phyloP scores from a whole-genome alignment of 805 yeast genomes.

The Nakazawaea populi region DNA sequence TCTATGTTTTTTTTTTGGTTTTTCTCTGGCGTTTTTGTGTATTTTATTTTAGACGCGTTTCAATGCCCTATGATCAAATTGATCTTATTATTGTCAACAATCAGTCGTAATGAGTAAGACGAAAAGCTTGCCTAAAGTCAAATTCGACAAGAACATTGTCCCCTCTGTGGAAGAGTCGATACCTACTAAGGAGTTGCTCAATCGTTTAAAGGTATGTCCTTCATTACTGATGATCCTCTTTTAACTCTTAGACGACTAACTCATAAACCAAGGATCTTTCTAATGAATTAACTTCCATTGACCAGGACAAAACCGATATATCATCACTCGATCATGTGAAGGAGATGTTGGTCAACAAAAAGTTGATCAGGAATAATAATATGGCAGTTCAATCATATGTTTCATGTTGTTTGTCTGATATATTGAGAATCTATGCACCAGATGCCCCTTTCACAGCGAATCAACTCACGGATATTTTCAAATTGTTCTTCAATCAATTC shows the following conservation, averaged over 20 bases:
- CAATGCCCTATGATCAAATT: no score
- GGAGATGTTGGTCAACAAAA: constrained; percentile 49
- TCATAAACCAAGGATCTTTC: constrained; percentile 34
- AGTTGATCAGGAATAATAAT: constrained; percentile 56
- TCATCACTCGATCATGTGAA: constrained; percentile 38
- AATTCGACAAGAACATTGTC: constrained; percentile 41
- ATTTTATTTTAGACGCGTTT: no score
- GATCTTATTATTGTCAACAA: no score
- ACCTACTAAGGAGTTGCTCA: constrained; percentile 53
- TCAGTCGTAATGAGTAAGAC: not conserved
- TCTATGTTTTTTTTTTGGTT: no score
- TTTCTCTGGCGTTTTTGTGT: no score
- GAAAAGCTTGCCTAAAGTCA: constrained; percentile 6
- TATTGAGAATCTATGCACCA: constrained; percentile 77
- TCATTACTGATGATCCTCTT: not conserved
- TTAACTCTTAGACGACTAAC: not conserved
- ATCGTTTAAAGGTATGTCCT: constrained; percentile 40
- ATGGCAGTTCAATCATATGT: constrained; percentile 62
- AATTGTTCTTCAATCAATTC: constrained; percentile 59
- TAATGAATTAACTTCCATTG: constrained; percentile 56
- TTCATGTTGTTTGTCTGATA: constrained; percentile 72
- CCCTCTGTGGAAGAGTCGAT: constrained; percentile 54
- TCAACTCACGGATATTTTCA: constrained; percentile 61
- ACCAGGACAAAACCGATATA: constrained; percentile 53
- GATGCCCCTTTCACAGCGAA: constrained; percentile 77